Base-by-base conservation (phyloP, 768 basidiomycete genomes). In the Xerocomellus intermedius region DNA sequence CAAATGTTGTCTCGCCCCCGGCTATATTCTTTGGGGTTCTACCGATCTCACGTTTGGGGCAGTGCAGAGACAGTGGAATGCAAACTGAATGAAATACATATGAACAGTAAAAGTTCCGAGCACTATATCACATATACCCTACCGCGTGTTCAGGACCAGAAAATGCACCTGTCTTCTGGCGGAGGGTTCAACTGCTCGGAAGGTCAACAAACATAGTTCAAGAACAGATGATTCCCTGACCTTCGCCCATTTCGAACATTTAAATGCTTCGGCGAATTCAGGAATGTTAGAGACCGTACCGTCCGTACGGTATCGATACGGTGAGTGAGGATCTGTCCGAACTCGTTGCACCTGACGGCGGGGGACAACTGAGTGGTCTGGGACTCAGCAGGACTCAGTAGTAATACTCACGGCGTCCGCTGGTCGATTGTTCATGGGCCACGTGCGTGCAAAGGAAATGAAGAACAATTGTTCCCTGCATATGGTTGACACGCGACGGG, bases 391-490 rank as follows among this genome's bases (percentile, higher is more conserved):
- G 42, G 28, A 36, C 28, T 42, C 33, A 3, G 16, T 26, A 44
- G 24, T 37, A 14, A 38, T 7, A 76, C 83, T 59, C 60, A 90
- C 88, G 24, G 88, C 88, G 26, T 88, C 82, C 42, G 83, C 86
- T 24, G 90, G 82, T 58, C 87, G 91, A 72, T 87, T 89, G 62
- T 84, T 85, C 65, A 83, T 80, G 0, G 87, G 91, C 92, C 92
- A 96, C n/a, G 89, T 84, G 26, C 89, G 82, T 14, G 83, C 94
- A 64, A 91, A 95, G 2, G 91, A 82, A 52, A 98, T 83, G 77
- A 97, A 98, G 76, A 98, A 98, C 28, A 98, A 73, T 75, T 98
- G 95, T 38, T 97, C 95, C 55, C 89, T 90, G 48, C 16, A 12
- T 24, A 24, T 14, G 32, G n/a, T 54, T n/a, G 37, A 56, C 42